Conservation (phyloP, 176 grass and related monocot species). For the Hordeum marinum region DNA sequence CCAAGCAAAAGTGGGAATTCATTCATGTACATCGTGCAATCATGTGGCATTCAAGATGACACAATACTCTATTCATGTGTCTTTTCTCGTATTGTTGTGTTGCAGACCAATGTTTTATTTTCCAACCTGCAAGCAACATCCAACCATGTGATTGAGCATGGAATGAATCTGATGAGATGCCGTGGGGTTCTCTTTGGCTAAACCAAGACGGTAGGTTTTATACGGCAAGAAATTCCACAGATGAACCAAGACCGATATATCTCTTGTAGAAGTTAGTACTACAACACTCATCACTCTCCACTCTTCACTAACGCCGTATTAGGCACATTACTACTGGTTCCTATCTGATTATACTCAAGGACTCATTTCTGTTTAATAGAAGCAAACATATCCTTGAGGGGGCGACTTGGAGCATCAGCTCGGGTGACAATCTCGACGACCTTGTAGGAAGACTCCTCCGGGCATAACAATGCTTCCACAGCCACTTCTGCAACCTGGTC, state of each 20-base stretch:
- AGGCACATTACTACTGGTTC: background rate
- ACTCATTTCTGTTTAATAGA: conserved; percentile 44
- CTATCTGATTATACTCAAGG: background rate
- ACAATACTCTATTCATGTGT: too few relatives aligned
- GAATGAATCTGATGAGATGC: too few relatives aligned
- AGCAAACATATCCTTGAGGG: conserved; percentile 42
- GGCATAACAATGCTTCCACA: conserved; percentile 49
- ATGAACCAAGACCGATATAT: background rate
- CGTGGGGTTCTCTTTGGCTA: background rate
- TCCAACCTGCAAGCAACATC: too few relatives aligned
- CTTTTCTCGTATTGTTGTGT: too few relatives aligned
- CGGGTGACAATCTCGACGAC: conserved; percentile 55
- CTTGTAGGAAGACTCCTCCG: conserved; percentile 60
- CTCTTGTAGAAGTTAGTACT: background rate
- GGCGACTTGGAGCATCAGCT: conserved; percentile 35
- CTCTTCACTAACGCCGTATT: background rate
- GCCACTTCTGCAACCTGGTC: conserved; percentile 58
- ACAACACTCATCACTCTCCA: background rate
- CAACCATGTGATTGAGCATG: too few relatives aligned
- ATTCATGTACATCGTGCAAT: too few relatives aligned
- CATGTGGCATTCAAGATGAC: too few relatives aligned
- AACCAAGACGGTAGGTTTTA: background rate
- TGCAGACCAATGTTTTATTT: too few relatives aligned
- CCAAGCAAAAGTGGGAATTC: too few relatives aligned
- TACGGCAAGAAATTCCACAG: too few relatives aligned